Evolutionary conservation across 352 stramenopile species (phyloP), one percentile per base, ranked within the genome.

Genomic region (Globisporangium solare): DNA sequence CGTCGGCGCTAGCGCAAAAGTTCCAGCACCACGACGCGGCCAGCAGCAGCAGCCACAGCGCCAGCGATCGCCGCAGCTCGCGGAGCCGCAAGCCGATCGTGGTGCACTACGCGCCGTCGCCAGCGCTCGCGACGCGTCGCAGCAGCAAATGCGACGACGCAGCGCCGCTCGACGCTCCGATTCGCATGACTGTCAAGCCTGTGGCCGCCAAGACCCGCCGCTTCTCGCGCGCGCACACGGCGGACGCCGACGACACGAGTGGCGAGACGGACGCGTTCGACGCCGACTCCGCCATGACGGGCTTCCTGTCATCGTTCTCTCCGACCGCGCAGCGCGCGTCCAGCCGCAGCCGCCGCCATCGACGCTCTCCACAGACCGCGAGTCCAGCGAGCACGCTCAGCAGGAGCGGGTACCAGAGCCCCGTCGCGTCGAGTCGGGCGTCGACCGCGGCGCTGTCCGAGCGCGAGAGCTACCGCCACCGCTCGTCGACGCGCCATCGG

Each of bases 281-380:
- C 35, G 58, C 66, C 22, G 58, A 66, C 18, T 66, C 58, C 15
- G 62, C 62, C 12, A 66, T 68, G 51, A 31, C 58, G 7, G 42
- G 52, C 51, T 65, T 71, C 57, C 58, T 60, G n/a, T 46, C 72
- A 39, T 79, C 61, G n/a, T 59, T 66, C 39, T 66, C 56, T 40
- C 14, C 58, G 31, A 15, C n/a, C 24, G 24, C 24, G 2, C 24
- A 27, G 24, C 24, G 24, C 24, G 24, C 24, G 24, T 27, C 24
- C 24, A 27, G 24, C 5, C 24, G 24, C 5, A 27, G 24, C 24
- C 24, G 24, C 24, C 24, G 24, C 24, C 24, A 27, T 27, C 24
- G 24, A 27, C 24, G 24, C 5, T 5, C 24, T 27, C 24, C 24
- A 27, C 24, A 27, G 24, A 55, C 2, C 46, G 22, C 35, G 18